Evolutionary conservation across 208 protist genomes (phyloP).

Genomic region (Crithidia bombi): DNA sequence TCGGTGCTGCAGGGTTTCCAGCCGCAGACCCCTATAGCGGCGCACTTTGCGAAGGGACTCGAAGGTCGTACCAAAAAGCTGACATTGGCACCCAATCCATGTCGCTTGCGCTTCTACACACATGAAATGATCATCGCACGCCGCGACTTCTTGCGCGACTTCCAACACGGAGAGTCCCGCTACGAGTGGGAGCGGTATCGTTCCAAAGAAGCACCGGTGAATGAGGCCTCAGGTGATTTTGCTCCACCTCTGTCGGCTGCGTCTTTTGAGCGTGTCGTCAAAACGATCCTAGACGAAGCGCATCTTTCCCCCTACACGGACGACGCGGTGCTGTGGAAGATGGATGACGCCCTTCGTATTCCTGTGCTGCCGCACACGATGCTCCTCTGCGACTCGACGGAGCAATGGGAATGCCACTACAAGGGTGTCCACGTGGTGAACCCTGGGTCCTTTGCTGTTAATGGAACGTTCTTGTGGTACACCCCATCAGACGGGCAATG

Average conservation of each 20-base stretch:
- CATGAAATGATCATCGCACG: constrained; percentile 85
- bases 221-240: neutral
- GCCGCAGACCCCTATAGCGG: constrained; percentile 75
- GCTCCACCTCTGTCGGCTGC: constrained; percentile 13
- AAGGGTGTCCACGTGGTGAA: constrained; percentile 85
- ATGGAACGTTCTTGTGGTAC: constrained; percentile 88
- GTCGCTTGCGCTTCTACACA: constrained; percentile 84
- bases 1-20: constrained; percentile 71
- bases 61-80: constrained; percentile 65
- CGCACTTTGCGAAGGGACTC: constrained; percentile 55
- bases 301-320: constrained; percentile 74
- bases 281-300: constrained; percentile 83
- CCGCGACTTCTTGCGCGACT: constrained; percentile 69
- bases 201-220: neutral
- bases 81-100: constrained; percentile 81
- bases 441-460: constrained; percentile 82
- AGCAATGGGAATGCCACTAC: constrained; percentile 91
- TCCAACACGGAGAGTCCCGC: constrained; percentile 61
- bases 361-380: constrained; percentile 81
- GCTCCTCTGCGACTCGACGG: constrained; percentile 87
- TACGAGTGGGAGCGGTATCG: constrained; percentile 34
- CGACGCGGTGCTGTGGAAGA: constrained; percentile 71
- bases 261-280: constrained; percentile 81
- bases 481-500: constrained; percentile 87
- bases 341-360: constrained; percentile 77